These are phyloP conservation scores for Saccharata proteae DNA, from an alignment of 2,329 filamentous ascomycete species.

Conservation along the genomic window DNA sequence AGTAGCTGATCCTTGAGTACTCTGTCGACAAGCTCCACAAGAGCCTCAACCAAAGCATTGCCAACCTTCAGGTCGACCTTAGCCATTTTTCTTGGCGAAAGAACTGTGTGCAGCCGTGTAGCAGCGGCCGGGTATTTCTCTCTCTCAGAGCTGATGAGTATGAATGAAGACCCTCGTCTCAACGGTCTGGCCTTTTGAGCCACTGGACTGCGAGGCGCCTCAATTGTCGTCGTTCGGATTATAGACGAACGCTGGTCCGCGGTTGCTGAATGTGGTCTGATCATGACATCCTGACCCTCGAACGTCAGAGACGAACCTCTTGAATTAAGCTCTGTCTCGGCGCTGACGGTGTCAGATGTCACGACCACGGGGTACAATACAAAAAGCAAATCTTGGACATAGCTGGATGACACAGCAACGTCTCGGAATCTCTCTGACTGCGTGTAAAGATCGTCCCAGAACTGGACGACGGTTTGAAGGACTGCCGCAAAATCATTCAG, in stretches of 20 bases:
- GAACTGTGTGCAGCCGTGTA: conserved; percentile 50
- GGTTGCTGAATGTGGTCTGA: conserved; percentile 58
- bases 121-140: conserved; percentile 42
- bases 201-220: conserved; percentile 20
- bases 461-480: conserved; percentile 64
- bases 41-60: conserved; percentile 59
- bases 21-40: conserved; percentile 64
- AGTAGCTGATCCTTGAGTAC: conserved; percentile 82
- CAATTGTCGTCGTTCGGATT: conserved; percentile 57
- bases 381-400: conserved; percentile 65
- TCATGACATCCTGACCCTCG: conserved; percentile 73
- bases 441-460: conserved; percentile 66
- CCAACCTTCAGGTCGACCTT: conserved; percentile 39
- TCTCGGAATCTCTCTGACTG: conserved; percentile 69
- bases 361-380: conserved; percentile 82
- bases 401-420: conserved; percentile 68
- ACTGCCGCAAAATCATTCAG: conserved; percentile 50
- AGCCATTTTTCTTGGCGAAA: conserved; percentile 45
- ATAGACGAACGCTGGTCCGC: conserved; percentile 48
- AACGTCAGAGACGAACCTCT: conserved; percentile 71
- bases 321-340: conserved; percentile 79
- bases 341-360: conserved; percentile 68
- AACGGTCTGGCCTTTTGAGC: conserved; percentile 47
- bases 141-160: conserved; percentile 66
- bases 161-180: conserved; percentile 77